phyloP scores from a whole-genome alignment of 2,329 filamentous ascomycete species.

The Coniochaeta sp. region DNA sequence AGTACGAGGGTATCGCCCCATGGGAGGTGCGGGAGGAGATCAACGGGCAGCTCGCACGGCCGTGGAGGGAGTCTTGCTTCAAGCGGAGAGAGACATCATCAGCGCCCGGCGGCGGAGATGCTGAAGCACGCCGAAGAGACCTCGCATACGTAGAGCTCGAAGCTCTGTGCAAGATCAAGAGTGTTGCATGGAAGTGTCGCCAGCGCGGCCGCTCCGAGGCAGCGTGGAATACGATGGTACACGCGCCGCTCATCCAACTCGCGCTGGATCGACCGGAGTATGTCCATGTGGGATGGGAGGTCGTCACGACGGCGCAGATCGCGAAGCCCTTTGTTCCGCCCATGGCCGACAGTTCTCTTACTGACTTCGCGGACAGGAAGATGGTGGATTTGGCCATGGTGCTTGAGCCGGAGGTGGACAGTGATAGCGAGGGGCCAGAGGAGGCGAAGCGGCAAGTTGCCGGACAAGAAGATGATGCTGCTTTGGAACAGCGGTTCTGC shows the following conservation, averaged over 20 bases:
- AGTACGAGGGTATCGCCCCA: not conserved
- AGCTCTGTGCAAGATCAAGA: not conserved
- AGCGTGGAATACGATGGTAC: not conserved
- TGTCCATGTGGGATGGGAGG: not conserved
- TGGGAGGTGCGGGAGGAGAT: not conserved
- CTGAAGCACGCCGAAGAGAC: not conserved
- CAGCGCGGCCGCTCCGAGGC: not conserved
- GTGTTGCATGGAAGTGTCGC: not conserved
- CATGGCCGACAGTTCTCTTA: not conserved
- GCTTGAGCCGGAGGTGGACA: not conserved
- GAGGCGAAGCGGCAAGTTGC: not conserved
- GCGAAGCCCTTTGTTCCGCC: not conserved
- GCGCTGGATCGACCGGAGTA: not conserved
- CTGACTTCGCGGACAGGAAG: not conserved
- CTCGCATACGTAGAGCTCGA: not conserved
- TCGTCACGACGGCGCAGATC: not conserved
- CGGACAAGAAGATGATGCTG: not conserved
- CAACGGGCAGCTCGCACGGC: not conserved
- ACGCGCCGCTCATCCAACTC: not conserved
- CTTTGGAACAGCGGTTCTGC: not conserved
- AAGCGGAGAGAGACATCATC: not conserved
- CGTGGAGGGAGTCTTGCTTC: not conserved
- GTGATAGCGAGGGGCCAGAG: not conserved
- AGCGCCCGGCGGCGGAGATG: not conserved
- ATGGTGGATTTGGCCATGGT: not conserved